These are phyloP conservation scores for Phaeosphaeria sp. DNA, from an alignment of 2,329 filamentous ascomycete species.

Conservation along the genomic window DNA sequence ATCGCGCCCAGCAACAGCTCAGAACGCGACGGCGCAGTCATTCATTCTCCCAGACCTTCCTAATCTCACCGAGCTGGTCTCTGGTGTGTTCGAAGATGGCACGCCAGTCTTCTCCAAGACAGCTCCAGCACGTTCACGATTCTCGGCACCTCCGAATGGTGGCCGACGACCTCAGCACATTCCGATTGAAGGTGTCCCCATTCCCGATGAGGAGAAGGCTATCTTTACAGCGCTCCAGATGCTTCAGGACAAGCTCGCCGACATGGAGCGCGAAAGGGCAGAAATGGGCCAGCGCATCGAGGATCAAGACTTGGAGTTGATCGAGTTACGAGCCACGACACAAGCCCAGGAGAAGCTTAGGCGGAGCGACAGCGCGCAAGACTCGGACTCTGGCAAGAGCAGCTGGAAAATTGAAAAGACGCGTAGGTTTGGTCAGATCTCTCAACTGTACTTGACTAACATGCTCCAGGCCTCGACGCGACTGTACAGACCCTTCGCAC, in stretches of 20 bases:
- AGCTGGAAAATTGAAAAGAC: constrained; percentile 59
- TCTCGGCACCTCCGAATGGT: constrained; percentile 53
- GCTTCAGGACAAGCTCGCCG: constrained; percentile 63
- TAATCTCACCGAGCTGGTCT: constrained; percentile 67
- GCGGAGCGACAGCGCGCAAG: constrained; percentile 57
- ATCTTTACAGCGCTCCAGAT: constrained; percentile 67
- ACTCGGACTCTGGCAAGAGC: constrained; percentile 52
- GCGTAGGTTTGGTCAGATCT: constrained; percentile 53
- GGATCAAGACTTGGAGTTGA: constrained; percentile 60
- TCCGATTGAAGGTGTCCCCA: constrained; percentile 60
- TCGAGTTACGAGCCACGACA: constrained; percentile 56
- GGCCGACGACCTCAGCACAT: constrained; percentile 47
- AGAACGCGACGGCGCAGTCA: constrained; percentile 62
- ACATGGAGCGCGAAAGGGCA: constrained; percentile 63
- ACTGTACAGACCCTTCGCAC: constrained; percentile 66
- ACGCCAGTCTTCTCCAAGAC: constrained; percentile 63
- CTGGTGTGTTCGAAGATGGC: constrained; percentile 63
- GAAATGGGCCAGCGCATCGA: constrained; percentile 58
- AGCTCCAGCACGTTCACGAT: constrained; percentile 60
- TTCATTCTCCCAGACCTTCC: constrained; percentile 67
- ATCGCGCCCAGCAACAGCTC: constrained; percentile 50
- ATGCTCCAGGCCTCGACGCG: constrained; percentile 60
- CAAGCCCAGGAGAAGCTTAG: constrained; percentile 49
- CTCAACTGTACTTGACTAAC: constrained; percentile 14
- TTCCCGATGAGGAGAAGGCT: constrained; percentile 68